Base-by-base conservation (phyloP, 164 flowering plant species). In the Vitis riparia region DNA sequence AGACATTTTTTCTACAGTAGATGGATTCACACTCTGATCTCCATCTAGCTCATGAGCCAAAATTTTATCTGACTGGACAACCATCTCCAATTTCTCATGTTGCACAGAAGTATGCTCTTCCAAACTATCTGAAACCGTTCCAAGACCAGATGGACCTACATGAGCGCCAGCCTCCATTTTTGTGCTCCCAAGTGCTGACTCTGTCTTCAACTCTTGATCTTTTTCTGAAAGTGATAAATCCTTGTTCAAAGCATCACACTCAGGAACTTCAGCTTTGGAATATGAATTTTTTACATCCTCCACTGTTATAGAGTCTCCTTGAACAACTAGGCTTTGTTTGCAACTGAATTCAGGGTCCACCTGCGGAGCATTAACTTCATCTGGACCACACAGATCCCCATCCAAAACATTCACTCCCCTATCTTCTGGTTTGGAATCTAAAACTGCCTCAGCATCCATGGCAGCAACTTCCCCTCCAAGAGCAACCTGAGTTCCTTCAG, bases 11-110 rank as follows among this genome's bases (percentile, higher is more conserved):
- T n/a, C 65, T 15, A 62, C 27, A 44, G 51, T 16, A 62, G n/a
- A 23, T 11, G 65, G 9, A 62, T n/a, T 47, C 65, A 14, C 17
- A 23, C 69, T 58, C 58, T 57, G 63, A 60, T 67, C 68, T 37
- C n/a, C 65, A 5, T 30, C 65, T 16, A 3, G 47, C 52, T 17
- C 62, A 23, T 9, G 5, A 59, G n/a, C 19, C 16, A 16, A 56
- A n/a, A 7, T 23, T 11, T 27, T 14, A 59, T 32, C 37, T 59
- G 47, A 11, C 14, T 7, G 23, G 51, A 47, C 65, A 62, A 44
- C 52, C 9, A 19, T 47, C 29, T 62, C 51, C 48, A 8, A 10
- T 15, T 62, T 62, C 49, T 62, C 27, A 44, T 62, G 52, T n/a
- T 62, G 51, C 51, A 62, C 16, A 19, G 63, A 61, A 3, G 27